phyloP scores from a whole-genome alignment of 2,329 filamentous ascomycete genomes.

The Colletotrichum ledebouriae region DNA sequence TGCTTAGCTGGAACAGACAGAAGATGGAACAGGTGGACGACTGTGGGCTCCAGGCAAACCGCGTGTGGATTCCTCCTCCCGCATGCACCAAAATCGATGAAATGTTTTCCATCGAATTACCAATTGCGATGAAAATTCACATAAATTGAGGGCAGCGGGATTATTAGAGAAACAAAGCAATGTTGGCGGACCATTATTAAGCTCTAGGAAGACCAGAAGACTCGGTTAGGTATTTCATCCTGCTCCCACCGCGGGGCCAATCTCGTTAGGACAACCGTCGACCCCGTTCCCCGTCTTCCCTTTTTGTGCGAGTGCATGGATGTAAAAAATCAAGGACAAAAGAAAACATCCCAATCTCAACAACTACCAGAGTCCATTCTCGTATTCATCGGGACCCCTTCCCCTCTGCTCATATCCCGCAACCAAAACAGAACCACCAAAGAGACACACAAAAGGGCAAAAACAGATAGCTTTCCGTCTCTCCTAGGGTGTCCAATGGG shows the following conservation, averaged over 20 bases:
- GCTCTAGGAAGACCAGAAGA: slow-evolving; percentile 33
- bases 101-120: too few species aligned
- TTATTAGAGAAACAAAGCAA: background rate
- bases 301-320: slow-evolving; percentile 4
- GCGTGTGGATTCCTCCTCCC: too few species aligned
- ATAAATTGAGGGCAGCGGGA: too few species aligned
- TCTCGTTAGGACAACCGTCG: slow-evolving; percentile 2
- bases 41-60: too few species aligned
- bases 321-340: slow-evolving; percentile 17
- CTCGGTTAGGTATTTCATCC: slow-evolving; percentile 23
- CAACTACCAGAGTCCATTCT: slow-evolving; percentile 14
- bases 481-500: slow-evolving; percentile 19
- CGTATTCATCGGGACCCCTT: slow-evolving; percentile 22
- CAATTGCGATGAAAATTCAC: too few species aligned
- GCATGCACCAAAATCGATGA: too few species aligned
- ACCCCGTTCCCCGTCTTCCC: slow-evolving; percentile 19
- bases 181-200: slow-evolving; percentile 28
- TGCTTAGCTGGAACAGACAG: too few species aligned
- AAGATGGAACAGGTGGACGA: too few species aligned
- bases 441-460: background rate
- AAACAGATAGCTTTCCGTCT: background rate
- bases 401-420: background rate
- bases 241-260: slow-evolving; percentile 24
- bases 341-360: slow-evolving; percentile 1
- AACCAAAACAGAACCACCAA: slow-evolving; percentile 6